Evolutionary conservation across 768 basidiomycete genomes (phyloP), one percentile per base, ranked within the genome.

Genomic region (Pleurotus eryngii): DNA sequence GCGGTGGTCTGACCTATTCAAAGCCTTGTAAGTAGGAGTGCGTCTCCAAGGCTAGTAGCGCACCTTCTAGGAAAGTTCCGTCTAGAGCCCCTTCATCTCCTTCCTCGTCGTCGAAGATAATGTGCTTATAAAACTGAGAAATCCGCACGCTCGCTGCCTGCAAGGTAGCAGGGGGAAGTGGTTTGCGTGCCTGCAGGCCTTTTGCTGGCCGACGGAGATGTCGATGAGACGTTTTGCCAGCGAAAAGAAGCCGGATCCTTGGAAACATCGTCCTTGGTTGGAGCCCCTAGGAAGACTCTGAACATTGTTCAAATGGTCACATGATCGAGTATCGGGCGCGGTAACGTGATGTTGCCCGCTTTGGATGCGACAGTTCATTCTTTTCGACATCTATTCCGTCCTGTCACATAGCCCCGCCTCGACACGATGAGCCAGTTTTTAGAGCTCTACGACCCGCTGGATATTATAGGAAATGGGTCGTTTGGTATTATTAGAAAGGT

Each of bases 401-500:
- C 30, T 35, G 30, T 9, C 30, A 35, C 30, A 35, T 35, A 35
- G 30, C 30, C 47, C 39, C 51, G 49, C 49, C 18, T 54, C 15
- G 38, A 54, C 51, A 15, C 60, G 17, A 71, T 71, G 70, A 57
- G 72, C 39, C 60, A 72, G n/a, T 84, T 85, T 62, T 76, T 95
- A 18, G 90, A 90, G 63, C 80, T 82, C 49, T 98, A 96, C 66
- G 92, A 94, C 60, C 78, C 92, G 5, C 79, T 95, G 47, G 94
- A 95, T 61, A 81, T 97, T 57, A 96, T 99, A 47, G 97, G 97
- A 3, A 98, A 95, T 65, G 97, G 97, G 24, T 92, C 91, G 4
- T 99, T 99, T 76, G 97, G 97, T 1, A 92, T 98, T 59, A 99
- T 99, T 62, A 86, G 94, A 59, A 98, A 98, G 76, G 95, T 98